These are phyloP conservation scores for Brassica napus DNA, from an alignment of 345 rosid species.

Conservation along the genomic window DNA sequence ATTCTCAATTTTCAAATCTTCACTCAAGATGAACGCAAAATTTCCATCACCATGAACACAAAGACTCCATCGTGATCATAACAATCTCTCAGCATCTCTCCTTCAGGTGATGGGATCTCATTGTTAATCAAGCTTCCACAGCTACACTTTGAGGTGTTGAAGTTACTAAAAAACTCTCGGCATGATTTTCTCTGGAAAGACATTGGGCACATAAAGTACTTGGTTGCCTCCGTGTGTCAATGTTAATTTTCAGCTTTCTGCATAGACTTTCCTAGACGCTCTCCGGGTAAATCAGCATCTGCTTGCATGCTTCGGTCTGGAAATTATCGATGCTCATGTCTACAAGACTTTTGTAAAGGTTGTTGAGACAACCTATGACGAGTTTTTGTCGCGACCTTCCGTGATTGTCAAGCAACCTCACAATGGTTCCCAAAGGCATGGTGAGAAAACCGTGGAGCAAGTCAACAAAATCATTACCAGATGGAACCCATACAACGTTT, in stretches of 20 bases:
- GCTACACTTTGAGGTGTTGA: constrained; percentile 13
- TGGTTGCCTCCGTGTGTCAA: constrained; percentile 6
- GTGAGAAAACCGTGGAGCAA: constrained; percentile 29
- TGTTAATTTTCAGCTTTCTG: constrained; percentile 4
- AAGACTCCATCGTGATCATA: constrained; percentile 4
- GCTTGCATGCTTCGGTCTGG: constrained; percentile 17
- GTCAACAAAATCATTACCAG: constrained; percentile 30
- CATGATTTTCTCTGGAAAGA: background rate
- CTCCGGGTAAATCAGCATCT: constrained; percentile 26
- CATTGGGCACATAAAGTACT: constrained; percentile 7
- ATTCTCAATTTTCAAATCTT: constrained; percentile 1
- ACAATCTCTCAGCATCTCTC: background rate
- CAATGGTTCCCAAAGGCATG: constrained; percentile 20
- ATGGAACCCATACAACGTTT: background rate
- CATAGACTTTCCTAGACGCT: constrained; percentile 2
- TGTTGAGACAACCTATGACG: constrained; percentile 10
- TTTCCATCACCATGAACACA: constrained; percentile 23
- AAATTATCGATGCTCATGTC: constrained; percentile 7
- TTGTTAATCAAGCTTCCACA: constrained; percentile 20
- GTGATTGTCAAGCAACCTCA: constrained; percentile 4
- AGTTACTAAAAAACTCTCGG: constrained; percentile 1
- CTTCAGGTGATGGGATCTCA: background rate
- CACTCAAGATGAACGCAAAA: constrained; percentile 1
- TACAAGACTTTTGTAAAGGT: constrained; percentile 15
- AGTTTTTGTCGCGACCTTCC: background rate